Base-by-base conservation (phyloP, 352 stramenopile species). In the Thalassiosira mediterranea region DNA sequence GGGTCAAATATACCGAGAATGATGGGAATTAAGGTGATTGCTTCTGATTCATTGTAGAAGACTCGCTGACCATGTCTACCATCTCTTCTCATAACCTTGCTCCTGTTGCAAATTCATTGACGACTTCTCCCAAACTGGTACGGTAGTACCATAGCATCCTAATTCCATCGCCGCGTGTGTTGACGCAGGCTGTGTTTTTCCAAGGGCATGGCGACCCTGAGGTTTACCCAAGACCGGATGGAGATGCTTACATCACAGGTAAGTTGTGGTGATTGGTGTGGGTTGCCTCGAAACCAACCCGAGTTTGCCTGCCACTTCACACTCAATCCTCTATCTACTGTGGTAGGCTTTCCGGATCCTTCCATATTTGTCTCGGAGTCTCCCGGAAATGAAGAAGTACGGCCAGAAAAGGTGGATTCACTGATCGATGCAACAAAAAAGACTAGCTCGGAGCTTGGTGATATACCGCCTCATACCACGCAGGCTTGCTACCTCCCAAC, bases 161-260 rank as follows among this genome's bases (percentile, higher is more conserved):
- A 0, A 72, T 91, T 29, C 71, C 67, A 26, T 87, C 78, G 10
- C 53, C 68, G 19, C 51, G 65, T 47, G 59, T 85, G 2, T 69
- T 91, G 28, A 74, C 47, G 23, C 83, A 91, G 62, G 74, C 76
- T 61, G 81, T 91, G 1, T 91, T 91, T 59, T 91, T 90, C 59
- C 63, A 57, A 54, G 86, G 86, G 4, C 47, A 60, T 47, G 83
- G 79, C n/a, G 81, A 91, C 74, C 81, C 80, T 13, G 86, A 91
- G 73, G 83, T 91, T 1, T 91, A 90, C 53, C 79, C 84, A 23
- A 40, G 86, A 15, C 73, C 72, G 15, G 83, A 91, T 76, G 49
- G 49, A 31, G 83, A 82, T 31, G 79, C 78, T 2, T 91, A 89
- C 63, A 84, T 74, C 25, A 87, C 69, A 11, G 86, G n/a, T n/a